Evolutionary conservation across 1,284 basidiomycete genomes (phyloP), one percentile per base, ranked within the genome.

Genomic region (Neolentinus lepideus): DNA sequence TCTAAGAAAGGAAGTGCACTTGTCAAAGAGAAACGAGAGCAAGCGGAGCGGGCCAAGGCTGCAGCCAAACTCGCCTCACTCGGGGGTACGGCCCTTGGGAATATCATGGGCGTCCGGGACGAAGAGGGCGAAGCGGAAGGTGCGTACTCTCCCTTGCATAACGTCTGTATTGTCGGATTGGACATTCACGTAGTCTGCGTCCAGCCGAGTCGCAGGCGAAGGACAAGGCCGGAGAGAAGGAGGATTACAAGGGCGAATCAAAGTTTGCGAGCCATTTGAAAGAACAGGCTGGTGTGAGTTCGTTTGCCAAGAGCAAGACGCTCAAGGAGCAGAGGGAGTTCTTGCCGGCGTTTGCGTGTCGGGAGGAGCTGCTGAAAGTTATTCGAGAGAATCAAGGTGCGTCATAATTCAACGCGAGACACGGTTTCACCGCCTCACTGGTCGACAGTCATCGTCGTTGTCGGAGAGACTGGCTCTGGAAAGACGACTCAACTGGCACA

Each of bases 101-200:
- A 99, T 69, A 89, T 99, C 60, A 93, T 98, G 83, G 97, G 97
- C 22, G 93, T 99, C 27, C 92, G 92, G 69, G 94, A 98, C 60
- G 93, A 97, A 64, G 94, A 96, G 54, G 92, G 86, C 3, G 89
- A 88, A 63, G 88, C 88, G 22, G 88, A 90, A 72, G 87, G 86
- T 90, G 72, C 70, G 87, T 78, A 56, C 57, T 62, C 56, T 55
- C 62, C 62, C 62, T 54, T 56, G 38, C 27, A 54, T 52, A 12
- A 58, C 57, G 54, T 59, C 51, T 45, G 45, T 54, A 58, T 47
- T 69, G 64, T 69, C 73, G 77, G 75, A 78, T 80, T 85, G 78
- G 80, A 81, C 84, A 85, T 88, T 90, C 85, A 89, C 83, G 75
- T 76, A 85, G 82, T 73, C 64, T 63, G 64, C 36, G 67, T 71